Evolutionary conservation across 2,329 filamentous ascomycete species (phyloP).

Genomic region (Drechslerella dactyloides): DNA sequence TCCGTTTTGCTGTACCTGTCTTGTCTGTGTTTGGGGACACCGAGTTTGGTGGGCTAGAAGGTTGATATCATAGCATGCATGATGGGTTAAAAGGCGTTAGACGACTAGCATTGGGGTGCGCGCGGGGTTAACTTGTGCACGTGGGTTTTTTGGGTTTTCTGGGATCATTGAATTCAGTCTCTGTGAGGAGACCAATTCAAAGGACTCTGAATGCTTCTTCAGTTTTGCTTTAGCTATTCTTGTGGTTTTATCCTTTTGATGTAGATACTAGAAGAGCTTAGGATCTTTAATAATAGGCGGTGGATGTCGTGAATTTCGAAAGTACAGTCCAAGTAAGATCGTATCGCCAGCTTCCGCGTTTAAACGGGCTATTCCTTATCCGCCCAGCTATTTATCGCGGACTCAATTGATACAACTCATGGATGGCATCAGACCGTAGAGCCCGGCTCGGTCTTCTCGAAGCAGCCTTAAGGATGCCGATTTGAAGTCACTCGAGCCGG

Average conservation of each 20-base stretch:
- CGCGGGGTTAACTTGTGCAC: not conserved
- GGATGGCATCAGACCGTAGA: too few relatives aligned
- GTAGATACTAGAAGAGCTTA: not conserved
- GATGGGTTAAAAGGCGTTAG: not conserved
- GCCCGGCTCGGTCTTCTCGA: too few relatives aligned
- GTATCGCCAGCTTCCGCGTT: not conserved
- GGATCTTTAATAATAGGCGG: not conserved
- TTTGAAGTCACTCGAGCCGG: too few relatives aligned
- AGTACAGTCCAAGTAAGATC: not conserved
- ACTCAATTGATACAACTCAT: too few relatives aligned
- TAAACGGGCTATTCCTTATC: too few relatives aligned
- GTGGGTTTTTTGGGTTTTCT: not conserved
- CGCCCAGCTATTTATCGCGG: too few relatives aligned
- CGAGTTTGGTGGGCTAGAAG: not conserved
- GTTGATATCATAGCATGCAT: not conserved
- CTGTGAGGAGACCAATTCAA: not conserved
- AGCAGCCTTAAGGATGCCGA: too few relatives aligned
- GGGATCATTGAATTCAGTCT: not conserved
- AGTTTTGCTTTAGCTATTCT: too few relatives aligned
- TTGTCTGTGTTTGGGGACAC: not conserved
- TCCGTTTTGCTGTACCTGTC: not conserved
- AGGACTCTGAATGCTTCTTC: too few relatives aligned
- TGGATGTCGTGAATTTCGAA: not conserved
- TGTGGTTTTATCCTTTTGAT: too few relatives aligned
- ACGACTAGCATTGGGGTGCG: conserved; percentile 2